Base-by-base conservation (phyloP, 164 flowering plant genomes). In the Aristolochia californica region DNA sequence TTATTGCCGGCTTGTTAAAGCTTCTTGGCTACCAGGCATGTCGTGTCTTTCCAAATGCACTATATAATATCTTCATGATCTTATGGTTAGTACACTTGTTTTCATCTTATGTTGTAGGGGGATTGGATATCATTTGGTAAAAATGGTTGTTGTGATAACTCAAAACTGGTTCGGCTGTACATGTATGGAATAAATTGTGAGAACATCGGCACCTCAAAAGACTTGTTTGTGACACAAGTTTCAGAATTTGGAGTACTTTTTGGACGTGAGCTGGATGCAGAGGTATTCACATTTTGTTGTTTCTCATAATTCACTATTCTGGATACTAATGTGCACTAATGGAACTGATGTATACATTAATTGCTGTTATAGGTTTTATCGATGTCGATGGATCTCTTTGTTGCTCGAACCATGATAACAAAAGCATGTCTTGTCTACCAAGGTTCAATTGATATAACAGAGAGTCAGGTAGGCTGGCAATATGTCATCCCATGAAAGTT, bases 201-300 rank as follows among this genome's bases (percentile, higher is more conserved):
- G 65, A 77, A 90, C 64, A 53, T 66, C 63, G 95, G 96, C 61
- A 59, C 73, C 66, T 74, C 88, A 53, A 90, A 81, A 63, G 97
- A 88, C 72, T 66, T 78, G 5, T 85, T 88, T 63, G 65, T 90
- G 63, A 80, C 88, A 61, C 80, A 84, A 70, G 97, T 81, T 70
- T 90, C 96, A 55, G 90, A 94, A 50, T 94, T 90, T 78, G 88
- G 96, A 3, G 76, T 94, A 66, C 76, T 94, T 60, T 90, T 87
- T 72, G 90, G 99, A 79, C 80, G 67, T 71, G 84, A 87, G 79
- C 90, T 94, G 93, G 99, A 94, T 88, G 88, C 95, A 83, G 97
- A 90, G 96, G 99, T 88, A 69, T 27, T 23, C 28, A 49, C 13
- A 48, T 11, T 40, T 50, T 13, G 10, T 20, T 25, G 62, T 26